phyloP scores from a whole-genome alignment of 495 filamentous ascomycete species.

The Aspergillus avenaceus region DNA sequence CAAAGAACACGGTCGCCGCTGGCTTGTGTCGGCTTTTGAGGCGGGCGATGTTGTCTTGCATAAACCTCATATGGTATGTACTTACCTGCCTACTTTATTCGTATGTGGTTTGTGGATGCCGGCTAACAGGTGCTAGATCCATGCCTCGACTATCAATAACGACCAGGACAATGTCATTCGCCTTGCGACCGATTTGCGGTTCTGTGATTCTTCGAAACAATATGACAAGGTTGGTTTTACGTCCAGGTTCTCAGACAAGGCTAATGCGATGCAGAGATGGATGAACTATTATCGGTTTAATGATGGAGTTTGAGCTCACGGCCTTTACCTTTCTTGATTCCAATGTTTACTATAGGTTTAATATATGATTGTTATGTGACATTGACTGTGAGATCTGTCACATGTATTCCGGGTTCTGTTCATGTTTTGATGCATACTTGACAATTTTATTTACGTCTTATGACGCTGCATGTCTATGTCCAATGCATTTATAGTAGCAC shows the following conservation, averaged over 20 bases:
- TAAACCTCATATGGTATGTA: slow-evolving; percentile 48
- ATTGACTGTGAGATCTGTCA: background rate
- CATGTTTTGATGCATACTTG: too few species aligned
- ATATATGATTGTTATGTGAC: background rate
- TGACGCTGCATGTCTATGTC: too few species aligned
- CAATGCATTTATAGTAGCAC: too few species aligned
- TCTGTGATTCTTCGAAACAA: slow-evolving; percentile 46
- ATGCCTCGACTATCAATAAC: slow-evolving; percentile 52
- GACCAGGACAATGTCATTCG: slow-evolving; percentile 52
- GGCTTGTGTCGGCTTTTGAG: slow-evolving; percentile 53
- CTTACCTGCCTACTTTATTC: background rate
- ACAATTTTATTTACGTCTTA: too few species aligned
- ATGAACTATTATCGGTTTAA: slow-evolving; percentile 34
- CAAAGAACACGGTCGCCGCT: slow-evolving; percentile 36
- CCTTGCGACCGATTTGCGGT: slow-evolving; percentile 54
- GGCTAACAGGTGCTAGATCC: slow-evolving; percentile 36
- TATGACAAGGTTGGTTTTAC: slow-evolving; percentile 38
- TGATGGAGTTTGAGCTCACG: slow-evolving; percentile 25
- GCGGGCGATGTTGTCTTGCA: slow-evolving; percentile 62
- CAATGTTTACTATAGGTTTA: too few species aligned
- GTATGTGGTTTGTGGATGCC: background rate
- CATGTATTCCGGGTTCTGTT: background rate
- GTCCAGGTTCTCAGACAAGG: background rate
- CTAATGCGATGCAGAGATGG: slow-evolving; percentile 26
- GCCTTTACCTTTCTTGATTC: too few species aligned